These are phyloP conservation scores for Diddensiella transvaalensis DNA, from an alignment of 805 yeast species.

Conservation along the genomic window DNA sequence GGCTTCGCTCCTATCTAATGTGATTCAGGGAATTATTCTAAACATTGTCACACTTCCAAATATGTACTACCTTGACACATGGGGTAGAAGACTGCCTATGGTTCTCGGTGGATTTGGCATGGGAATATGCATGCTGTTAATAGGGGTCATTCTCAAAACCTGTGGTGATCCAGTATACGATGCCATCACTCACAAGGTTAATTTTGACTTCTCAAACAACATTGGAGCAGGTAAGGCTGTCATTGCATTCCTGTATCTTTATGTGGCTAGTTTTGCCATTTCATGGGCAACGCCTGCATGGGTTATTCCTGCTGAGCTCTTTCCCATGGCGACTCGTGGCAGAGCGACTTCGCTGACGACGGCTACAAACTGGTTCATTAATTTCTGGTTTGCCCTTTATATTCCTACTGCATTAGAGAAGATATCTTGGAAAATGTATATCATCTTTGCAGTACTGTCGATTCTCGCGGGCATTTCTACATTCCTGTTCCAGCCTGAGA, in stretches of 20 bases:
- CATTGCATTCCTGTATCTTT: constrained; percentile 47
- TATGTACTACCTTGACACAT: constrained; percentile 36
- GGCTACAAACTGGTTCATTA: constrained; percentile 42
- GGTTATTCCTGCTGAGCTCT: constrained; percentile 66
- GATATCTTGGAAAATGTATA: constrained; percentile 66
- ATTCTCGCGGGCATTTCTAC: constrained; percentile 58
- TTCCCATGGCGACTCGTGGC: constrained; percentile 56
- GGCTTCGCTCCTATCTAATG: constrained; percentile 60
- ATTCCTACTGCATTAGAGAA: constrained; percentile 65
- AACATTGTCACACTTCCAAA: constrained; percentile 65
- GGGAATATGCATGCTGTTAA: constrained; percentile 40
- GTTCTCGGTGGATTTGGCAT: constrained; percentile 16
- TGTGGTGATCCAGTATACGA: constrained; percentile 17
- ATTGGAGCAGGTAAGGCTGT: constrained; percentile 32
- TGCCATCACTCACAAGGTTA: constrained; percentile 23
- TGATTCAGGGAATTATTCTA: constrained; percentile 61
- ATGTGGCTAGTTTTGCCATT: constrained; percentile 47
- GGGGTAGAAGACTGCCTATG: constrained; percentile 28
- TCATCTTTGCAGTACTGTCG: constrained; percentile 58
- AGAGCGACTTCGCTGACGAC: constrained; percentile 55
- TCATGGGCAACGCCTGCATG: constrained; percentile 65
- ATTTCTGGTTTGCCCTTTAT: constrained; percentile 60
- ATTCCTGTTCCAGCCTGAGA: constrained; percentile 69
- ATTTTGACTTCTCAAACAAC: constrained; percentile 17
- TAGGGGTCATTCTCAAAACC: constrained; percentile 45